These are phyloP conservation scores for Boletus pseudo-olivaceus DNA, from an alignment of 768 basidiomycete genomes.

Conservation along the genomic window DNA sequence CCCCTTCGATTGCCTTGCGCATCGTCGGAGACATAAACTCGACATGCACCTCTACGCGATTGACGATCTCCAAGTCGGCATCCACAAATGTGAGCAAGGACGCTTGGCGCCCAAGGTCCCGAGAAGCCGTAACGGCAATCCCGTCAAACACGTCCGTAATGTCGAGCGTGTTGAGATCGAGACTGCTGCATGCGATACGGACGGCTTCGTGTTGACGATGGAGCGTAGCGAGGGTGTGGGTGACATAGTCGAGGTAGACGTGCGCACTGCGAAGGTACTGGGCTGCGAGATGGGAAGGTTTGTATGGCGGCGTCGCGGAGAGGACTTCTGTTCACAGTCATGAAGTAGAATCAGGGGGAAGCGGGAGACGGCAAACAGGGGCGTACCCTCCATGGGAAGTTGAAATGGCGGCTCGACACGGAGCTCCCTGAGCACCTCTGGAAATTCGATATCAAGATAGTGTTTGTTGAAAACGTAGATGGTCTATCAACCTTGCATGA, in stretches of 20 bases:
- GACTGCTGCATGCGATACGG: constrained; percentile 65
- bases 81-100: constrained; percentile 59
- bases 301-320: constrained; percentile 68
- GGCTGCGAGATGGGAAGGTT: constrained; percentile 61
- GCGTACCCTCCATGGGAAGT: constrained; percentile 67
- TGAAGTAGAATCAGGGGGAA: background rate
- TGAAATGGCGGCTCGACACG: constrained; percentile 58
- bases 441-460: constrained; percentile 67
- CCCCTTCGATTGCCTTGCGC: constrained; percentile 67
- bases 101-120: constrained; percentile 67
- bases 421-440: constrained; percentile 64
- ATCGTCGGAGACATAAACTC: constrained; percentile 71
- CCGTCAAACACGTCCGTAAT: constrained; percentile 68
- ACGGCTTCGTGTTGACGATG: constrained; percentile 67
- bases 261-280: constrained; percentile 64
- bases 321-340: constrained; percentile 44
- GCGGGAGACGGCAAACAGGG: background rate
- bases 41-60: constrained; percentile 61
- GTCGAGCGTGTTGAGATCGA: constrained; percentile 71
- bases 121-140: constrained; percentile 48
- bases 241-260: constrained; percentile 60
- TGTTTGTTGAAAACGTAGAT: constrained; percentile 85
- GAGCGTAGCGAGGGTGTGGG: constrained; percentile 48
- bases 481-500: constrained; percentile 39
- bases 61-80: constrained; percentile 69